Base-by-base conservation (phyloP, 2,329 filamentous ascomycete genomes). In the Cladosporium sp. region DNA sequence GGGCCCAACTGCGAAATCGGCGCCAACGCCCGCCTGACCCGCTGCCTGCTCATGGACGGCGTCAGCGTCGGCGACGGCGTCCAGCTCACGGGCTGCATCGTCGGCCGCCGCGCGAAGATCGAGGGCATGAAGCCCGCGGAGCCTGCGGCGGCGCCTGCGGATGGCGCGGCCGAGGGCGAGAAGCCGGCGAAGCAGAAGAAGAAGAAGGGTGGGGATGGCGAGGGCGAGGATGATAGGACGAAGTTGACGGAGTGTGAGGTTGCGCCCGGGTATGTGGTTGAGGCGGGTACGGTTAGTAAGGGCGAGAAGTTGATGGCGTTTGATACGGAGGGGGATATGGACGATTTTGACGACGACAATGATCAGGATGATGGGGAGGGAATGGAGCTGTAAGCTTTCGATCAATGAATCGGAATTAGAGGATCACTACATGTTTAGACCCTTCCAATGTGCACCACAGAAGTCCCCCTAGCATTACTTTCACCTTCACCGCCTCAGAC, bases 31-130 rank as follows among this genome's bases (percentile, higher is more conserved):
- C 87, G 91, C 59, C 72, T 98, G 42, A 84, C 83, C n/a, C 82
- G 91, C 58, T 97, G 92, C 69, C 71, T 97, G 44, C 74, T 97
- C 16, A 96, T 97, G 89, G 92, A 97, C 56, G 89, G 89, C 3
- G 91, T 88, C 0, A 84, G 88, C 7, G 79, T 98, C 10, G 91
- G 89, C 11, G 87, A 89, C 62, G 85, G 86, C 41, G 91, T 86
- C 65, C 89, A 89, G 68, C 75, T 97, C 48, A 93, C 87, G 1
- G 87, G 88, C 18, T 96, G 91, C 65, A 87, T 97, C 32, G 72
- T 97, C 38, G 93, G 93, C 4, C 82, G 85, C 64, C 75, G 89
- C 56, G 87, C 85, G 59, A 84, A 86, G 62, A 82, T 98, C 60
- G 91, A 92, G n/a, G 87, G 89, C 6, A 45, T 56, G 37, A 59